Evolutionary conservation across 495 filamentous ascomycete species (phyloP).

Genomic region (Annulohypoxylon bovei): DNA sequence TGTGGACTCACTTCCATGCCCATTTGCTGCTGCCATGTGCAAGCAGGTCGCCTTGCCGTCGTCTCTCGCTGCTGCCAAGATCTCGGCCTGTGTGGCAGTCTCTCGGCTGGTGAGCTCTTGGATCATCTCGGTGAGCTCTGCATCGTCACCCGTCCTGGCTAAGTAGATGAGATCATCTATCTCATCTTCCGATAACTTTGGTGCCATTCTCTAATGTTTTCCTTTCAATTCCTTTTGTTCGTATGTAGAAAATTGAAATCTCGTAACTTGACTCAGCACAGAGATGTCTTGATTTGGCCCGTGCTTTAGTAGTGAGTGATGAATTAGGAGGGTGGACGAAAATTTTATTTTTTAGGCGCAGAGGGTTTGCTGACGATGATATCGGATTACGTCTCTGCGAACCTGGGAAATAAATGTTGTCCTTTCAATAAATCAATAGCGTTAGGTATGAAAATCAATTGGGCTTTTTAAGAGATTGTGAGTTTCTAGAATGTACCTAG

Average conservation of each 20-base stretch:
- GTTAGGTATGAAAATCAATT: not conserved
- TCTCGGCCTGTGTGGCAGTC: constrained; percentile 57
- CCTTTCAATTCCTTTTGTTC: not conserved
- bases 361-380: not conserved
- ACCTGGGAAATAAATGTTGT: not conserved
- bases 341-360: constrained; percentile 5
- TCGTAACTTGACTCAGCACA: not conserved
- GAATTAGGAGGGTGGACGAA: constrained; percentile 2
- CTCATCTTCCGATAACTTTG: constrained; percentile 73
- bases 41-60: constrained; percentile 76
- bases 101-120: constrained; percentile 66
- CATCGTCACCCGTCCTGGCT: constrained; percentile 76
- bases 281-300: not conserved
- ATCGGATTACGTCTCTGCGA: not conserved
- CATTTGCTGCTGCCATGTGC: constrained; percentile 92
- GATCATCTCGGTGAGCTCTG: constrained; percentile 71
- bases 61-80: constrained; percentile 74
- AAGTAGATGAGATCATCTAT: constrained; percentile 90
- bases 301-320: constrained; percentile 7
- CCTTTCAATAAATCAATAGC: not conserved
- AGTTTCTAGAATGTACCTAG: not conserved
- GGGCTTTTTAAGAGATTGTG: not conserved
- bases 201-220: constrained; percentile 51
- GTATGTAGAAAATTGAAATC: not conserved
- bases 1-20: constrained; percentile 71